phyloP scores from a whole-genome alignment of 2,329 filamentous ascomycete species.

The Bimuria novae-zelandiae region DNA sequence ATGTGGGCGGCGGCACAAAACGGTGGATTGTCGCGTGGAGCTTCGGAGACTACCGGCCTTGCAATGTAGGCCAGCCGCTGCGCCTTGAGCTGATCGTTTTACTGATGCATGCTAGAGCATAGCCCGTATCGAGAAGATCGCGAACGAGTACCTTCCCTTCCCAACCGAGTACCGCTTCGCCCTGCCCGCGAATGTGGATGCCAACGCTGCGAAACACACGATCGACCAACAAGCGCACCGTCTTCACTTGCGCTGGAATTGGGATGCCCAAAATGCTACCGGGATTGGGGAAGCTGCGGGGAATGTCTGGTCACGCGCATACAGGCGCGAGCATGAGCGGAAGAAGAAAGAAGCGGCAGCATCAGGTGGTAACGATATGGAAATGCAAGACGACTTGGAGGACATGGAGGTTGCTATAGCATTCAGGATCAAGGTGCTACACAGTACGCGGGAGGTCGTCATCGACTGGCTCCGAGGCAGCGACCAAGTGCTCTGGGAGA shows the following conservation, averaged over 20 bases:
- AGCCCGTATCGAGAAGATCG: slow-evolving; percentile 45
- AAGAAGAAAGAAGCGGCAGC: slow-evolving; percentile 22
- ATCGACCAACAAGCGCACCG: slow-evolving; percentile 56
- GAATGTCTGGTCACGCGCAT: slow-evolving; percentile 80
- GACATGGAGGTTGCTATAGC: slow-evolving; percentile 42
- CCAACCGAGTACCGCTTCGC: slow-evolving; percentile 57
- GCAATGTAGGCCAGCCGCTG: slow-evolving; percentile 46
- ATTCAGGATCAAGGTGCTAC: slow-evolving; percentile 46
- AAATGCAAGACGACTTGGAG: slow-evolving; percentile 39
- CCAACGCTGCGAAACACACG: slow-evolving; percentile 34
- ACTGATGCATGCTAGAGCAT: slow-evolving; percentile 20
- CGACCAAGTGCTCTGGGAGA: slow-evolving; percentile 78
- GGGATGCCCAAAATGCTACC: slow-evolving; percentile 57
- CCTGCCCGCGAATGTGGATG: slow-evolving; percentile 34
- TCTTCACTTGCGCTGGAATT: slow-evolving; percentile 69
- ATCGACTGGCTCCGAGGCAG: slow-evolving; percentile 76
- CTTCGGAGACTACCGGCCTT: slow-evolving; percentile 70
- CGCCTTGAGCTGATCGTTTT: background rate
- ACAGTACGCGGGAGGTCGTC: slow-evolving; percentile 44
- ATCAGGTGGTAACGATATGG: slow-evolving; percentile 17
- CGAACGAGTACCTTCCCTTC: slow-evolving; percentile 58
- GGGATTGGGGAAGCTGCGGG: slow-evolving; percentile 68
- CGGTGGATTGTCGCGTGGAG: slow-evolving; percentile 92
- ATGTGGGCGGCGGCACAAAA: slow-evolving; percentile 74
- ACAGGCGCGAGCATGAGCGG: slow-evolving; percentile 63